Evolutionary conservation across 352 stramenopile genomes (phyloP).

Genomic region (Pythium brachiatum): DNA sequence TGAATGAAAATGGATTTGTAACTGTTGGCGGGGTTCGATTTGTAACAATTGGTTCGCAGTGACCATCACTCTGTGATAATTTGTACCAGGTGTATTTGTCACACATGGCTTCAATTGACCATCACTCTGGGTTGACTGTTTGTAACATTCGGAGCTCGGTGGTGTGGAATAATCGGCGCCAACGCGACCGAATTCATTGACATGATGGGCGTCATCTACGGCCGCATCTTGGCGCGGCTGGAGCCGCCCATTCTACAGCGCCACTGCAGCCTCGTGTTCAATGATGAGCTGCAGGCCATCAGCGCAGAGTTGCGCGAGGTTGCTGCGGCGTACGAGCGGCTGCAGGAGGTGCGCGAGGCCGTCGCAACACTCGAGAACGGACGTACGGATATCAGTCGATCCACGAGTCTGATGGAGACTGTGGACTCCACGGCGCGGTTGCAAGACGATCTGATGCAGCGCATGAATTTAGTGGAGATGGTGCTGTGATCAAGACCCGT

Average conservation of each 20-base stretch:
- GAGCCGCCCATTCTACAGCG: constrained; percentile 7
- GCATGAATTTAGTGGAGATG: neutral
- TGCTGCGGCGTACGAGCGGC: neutral
- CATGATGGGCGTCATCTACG: constrained; percentile 5
- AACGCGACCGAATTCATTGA: neutral
- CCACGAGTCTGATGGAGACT: neutral
- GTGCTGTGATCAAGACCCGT: neutral
- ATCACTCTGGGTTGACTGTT: constrained; percentile 8
- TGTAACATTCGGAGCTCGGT: too few relatives aligned
- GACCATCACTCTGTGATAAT: too few relatives aligned
- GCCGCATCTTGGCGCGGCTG: constrained; percentile 13
- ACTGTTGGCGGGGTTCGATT: too few relatives aligned
- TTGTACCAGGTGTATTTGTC: too few relatives aligned
- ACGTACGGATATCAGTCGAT: neutral
- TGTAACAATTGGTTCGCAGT: too few relatives aligned
- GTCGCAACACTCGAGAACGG: neutral
- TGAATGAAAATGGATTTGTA: too few relatives aligned
- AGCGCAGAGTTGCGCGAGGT: neutral
- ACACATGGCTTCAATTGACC: constrained; percentile 12
- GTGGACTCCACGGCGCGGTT: neutral
- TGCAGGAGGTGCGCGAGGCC: constrained; percentile 18
- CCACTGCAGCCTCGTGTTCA: constrained; percentile 9
- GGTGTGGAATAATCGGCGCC: neutral
- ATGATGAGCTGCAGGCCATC: constrained; percentile 8
- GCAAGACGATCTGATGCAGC: neutral